Base-by-base conservation (phyloP, 1,284 basidiomycete species). In the Sporisorium exsertum region DNA sequence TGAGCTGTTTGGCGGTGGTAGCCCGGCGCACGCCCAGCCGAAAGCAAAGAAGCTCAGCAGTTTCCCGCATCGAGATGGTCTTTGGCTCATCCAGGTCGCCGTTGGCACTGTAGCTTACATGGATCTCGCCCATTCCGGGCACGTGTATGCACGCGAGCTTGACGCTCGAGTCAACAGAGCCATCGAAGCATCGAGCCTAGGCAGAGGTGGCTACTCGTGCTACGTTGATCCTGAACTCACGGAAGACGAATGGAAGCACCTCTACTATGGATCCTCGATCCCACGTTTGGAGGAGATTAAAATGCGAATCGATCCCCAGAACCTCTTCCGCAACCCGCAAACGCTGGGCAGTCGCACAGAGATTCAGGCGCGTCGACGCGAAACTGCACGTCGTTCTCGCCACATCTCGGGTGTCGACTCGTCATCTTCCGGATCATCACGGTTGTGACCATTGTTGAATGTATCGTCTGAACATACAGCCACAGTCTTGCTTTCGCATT, bases 21-120 rank as follows among this genome's bases (percentile, higher is more conserved):
- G 24, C 3, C 58, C 76, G 0, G 70, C 67, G 3, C 53, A 72
- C 26, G 37, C 72, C 4, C 72, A 72, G 35, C 22, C 46, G 0
- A 52, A 65, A 26, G 52, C 70, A 0, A 64, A 65, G 29, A 8
- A 62, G 27, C 47, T 54, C 15, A 72, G 74, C 67, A 73, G 79
- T 40, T 69, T 80, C 40, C 71, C 76, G 12, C 59, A 76, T 42
- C 75, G 81, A 40, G 81, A 83, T 51, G 75, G 72, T 45, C 58
- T 77, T 7, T 83, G 81, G 81, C 79, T 83, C 27, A 74, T 83
- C 22, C 81, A 83, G 59, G 51, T 61, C 10, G 56, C 79, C 3
- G 78, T 77, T 20, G 79, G 79, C 12, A 78, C 79, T 8, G 18
- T 32, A 29, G 53, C 56, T 9, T 10, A 32, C 27, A 47, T 58